These are phyloP conservation scores for Marasmius sp. DNA, from an alignment of 1,284 basidiomycete species.

Conservation along the genomic window DNA sequence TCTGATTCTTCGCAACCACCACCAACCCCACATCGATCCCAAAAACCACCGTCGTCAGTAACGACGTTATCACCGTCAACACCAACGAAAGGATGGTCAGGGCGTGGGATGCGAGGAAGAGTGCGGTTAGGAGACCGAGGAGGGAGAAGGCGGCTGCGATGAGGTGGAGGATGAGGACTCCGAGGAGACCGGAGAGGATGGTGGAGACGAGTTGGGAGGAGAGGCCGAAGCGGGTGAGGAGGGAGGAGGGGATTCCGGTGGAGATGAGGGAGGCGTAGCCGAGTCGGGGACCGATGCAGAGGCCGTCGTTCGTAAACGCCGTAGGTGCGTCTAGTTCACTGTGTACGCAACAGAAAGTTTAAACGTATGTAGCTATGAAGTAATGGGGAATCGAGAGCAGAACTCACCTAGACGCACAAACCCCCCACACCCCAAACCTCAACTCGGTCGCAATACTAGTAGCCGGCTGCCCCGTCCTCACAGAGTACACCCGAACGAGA, in stretches of 20 bases:
- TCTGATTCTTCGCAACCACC: conserved; percentile 44
- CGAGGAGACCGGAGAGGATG: conserved; percentile 52
- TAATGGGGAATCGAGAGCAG: not conserved
- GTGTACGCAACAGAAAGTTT: not conserved
- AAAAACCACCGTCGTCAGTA: conserved; percentile 55
- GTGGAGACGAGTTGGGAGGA: conserved; percentile 40
- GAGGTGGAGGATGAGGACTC: conserved; percentile 65
- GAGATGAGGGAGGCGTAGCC: conserved; percentile 50
- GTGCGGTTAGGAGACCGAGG: conserved; percentile 48
- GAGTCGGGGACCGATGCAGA: conserved; percentile 58
- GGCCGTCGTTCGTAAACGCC: conserved; percentile 31
- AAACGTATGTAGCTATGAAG: not conserved
- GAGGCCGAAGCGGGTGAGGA: conserved; percentile 37
- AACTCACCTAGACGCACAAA: conserved; percentile 59
- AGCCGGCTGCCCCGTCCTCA: conserved; percentile 29
- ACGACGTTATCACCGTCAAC: conserved; percentile 50
- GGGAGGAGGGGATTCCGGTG: no score
- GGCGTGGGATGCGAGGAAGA: conserved; percentile 56
- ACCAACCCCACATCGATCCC: conserved; percentile 63
- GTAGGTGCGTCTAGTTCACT: conserved; percentile 31
- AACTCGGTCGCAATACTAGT: conserved; percentile 61
- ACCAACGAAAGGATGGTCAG: conserved; percentile 61
- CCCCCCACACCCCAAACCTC: conserved; percentile 75
- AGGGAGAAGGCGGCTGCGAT: conserved; percentile 59
- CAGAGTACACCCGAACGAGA: conserved; percentile 56